phyloP scores from a whole-genome alignment of 2,329 filamentous ascomycete genomes.

The Penicillium brevicompactum region DNA sequence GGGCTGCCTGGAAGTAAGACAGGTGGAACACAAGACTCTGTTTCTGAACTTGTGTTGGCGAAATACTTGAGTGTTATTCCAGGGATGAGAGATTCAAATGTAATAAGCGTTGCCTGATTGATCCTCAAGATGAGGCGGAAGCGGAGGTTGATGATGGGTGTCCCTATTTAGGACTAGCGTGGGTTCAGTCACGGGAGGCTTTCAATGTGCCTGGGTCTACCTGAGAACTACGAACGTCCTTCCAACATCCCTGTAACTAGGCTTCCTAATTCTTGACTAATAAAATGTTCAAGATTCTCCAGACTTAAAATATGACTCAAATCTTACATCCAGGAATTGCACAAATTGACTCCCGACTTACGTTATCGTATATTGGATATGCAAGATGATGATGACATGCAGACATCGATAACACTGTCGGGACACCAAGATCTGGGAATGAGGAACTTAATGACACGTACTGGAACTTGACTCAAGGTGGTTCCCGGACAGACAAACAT shows the following conservation, averaged over 20 bases:
- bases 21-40: constrained; percentile 17
- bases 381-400: constrained; percentile 1
- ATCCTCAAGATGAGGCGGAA: constrained; percentile 10
- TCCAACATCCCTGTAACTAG: background rate
- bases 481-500: constrained; percentile 1
- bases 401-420: background rate
- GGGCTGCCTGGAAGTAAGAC: constrained; percentile 24
- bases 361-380: background rate
- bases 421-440: background rate
- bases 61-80: constrained; percentile 8
- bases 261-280: background rate
- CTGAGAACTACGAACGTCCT: background rate
- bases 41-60: constrained; percentile 5
- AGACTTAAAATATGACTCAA: background rate
- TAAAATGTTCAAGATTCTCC: too few species aligned
- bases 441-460: constrained; percentile 1
- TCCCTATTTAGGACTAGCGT: constrained; percentile 30
- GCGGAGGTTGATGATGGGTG: constrained; percentile 28
- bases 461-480: background rate
- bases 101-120: constrained; percentile 16
- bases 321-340: background rate
- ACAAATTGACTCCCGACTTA: background rate
- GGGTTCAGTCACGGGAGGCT: constrained; percentile 32
- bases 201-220: background rate
- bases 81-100: constrained; percentile 7